Percentiles rank a stretch among this genome's conserved stretches.
Conservation (phyloP, 208 protist species). For the Polymyxa betae region DNA sequence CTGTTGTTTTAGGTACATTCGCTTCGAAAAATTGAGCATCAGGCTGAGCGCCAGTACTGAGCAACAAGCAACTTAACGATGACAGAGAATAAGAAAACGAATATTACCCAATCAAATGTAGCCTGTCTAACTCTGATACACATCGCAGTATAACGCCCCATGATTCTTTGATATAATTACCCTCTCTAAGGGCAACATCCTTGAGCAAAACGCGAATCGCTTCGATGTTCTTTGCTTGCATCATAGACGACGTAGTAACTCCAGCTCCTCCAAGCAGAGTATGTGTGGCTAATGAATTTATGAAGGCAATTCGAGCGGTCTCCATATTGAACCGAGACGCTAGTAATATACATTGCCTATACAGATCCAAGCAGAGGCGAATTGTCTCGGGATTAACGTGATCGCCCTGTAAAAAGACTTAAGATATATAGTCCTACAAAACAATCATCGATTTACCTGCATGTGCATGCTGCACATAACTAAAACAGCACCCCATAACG, state of each 20-base stretch:
- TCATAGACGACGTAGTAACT: constrained; percentile 64
- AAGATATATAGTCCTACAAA: not conserved
- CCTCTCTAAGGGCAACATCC: constrained; percentile 64
- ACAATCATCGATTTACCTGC: constrained; percentile 11
- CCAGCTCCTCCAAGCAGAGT: constrained; percentile 63
- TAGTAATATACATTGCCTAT: constrained; percentile 36
- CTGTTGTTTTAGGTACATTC: not conserved
- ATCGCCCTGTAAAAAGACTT: constrained; percentile 7
- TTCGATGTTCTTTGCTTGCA: constrained; percentile 81
- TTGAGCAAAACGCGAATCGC: constrained; percentile 74
- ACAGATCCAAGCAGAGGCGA: constrained; percentile 40
- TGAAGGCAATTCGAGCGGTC: constrained; percentile 71
- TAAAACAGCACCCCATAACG: constrained; percentile 56
- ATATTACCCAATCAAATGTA: constrained; percentile 60
- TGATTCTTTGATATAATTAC: constrained; percentile 75
- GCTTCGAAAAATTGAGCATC: not conserved
- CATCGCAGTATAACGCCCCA: constrained; percentile 77
- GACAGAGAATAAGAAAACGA: not conserved
- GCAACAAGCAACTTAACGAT: constrained; percentile 59
- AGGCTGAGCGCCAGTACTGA: not conserved
- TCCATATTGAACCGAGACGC: constrained; percentile 57
- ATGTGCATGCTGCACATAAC: constrained; percentile 54
- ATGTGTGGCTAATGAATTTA: constrained; percentile 76
- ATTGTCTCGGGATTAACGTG: not conserved
- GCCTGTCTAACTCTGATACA: constrained; percentile 77